phyloP scores from a whole-genome alignment of 2,329 filamentous ascomycete species.

The Periconia sp. region DNA sequence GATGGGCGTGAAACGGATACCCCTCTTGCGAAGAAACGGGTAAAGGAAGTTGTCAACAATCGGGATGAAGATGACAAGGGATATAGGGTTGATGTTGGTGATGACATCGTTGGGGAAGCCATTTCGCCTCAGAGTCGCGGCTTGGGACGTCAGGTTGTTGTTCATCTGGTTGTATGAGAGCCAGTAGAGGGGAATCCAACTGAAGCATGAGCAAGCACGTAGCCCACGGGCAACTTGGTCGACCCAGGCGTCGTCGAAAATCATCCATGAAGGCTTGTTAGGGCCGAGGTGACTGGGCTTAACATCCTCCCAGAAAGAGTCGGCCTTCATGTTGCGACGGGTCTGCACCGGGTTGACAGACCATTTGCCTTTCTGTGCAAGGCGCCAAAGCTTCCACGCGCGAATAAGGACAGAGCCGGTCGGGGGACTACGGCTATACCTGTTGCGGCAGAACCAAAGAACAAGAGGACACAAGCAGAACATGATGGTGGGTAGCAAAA shows the following conservation, averaged over 20 bases:
- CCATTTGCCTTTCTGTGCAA: constrained; percentile 66
- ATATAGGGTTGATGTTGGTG: constrained; percentile 57
- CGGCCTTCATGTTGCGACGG: constrained; percentile 59
- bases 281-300: constrained; percentile 66
- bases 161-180: constrained; percentile 58
- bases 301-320: constrained; percentile 66
- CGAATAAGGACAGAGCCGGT: constrained; percentile 72
- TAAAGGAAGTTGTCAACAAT: constrained; percentile 57
- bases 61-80: constrained; percentile 58
- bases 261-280: constrained; percentile 71
- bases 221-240: constrained; percentile 53
- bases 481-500: constrained; percentile 65
- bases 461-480: constrained; percentile 66
- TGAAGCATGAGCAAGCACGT: constrained; percentile 49
- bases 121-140: constrained; percentile 54
- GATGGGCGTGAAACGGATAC: constrained; percentile 55
- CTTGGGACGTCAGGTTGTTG: constrained; percentile 59
- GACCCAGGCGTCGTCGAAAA: constrained; percentile 81
- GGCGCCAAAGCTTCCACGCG: constrained; percentile 61
- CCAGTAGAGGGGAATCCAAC: constrained; percentile 54
- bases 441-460: constrained; percentile 60
- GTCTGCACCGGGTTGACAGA: constrained; percentile 62
- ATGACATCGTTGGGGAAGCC: constrained; percentile 60
- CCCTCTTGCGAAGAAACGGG: constrained; percentile 50
- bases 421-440: constrained; percentile 65